These are phyloP conservation scores for Lactifluus volemus DNA, from an alignment of 768 basidiomycete species.

Conservation along the genomic window DNA sequence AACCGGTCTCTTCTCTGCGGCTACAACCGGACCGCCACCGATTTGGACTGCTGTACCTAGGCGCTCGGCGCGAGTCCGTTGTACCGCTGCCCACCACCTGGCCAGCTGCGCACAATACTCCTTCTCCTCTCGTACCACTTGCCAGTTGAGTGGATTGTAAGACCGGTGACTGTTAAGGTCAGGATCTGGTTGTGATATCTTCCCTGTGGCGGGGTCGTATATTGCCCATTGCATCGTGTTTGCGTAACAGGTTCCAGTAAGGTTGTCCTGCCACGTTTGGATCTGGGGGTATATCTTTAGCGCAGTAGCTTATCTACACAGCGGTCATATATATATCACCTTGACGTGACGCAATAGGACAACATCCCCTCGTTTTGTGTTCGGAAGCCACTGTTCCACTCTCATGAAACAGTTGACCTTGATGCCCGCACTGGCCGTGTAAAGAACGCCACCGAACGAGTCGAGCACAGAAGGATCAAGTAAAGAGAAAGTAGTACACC, in stretches of 20 bases:
- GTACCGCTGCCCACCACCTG: conserved; percentile 18
- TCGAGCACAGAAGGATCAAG: conserved; percentile 44
- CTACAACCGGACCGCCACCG: conserved; percentile 7
- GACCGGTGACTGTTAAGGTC: neutral
- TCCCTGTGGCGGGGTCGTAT: neutral
- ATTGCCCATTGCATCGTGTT: conserved; percentile 15
- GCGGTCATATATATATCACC: conserved; percentile 26
- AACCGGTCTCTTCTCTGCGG: neutral
- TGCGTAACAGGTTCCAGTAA: conserved; percentile 8
- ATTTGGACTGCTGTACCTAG: conserved; percentile 14
- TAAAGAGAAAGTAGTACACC: conserved; percentile 35
- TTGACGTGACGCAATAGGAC: conserved; percentile 43
- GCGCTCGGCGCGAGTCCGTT: conserved; percentile 7
- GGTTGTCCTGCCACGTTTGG: neutral
- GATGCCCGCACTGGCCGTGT: conserved; percentile 22
- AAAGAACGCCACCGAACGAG: conserved; percentile 22
- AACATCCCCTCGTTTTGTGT: conserved; percentile 39
- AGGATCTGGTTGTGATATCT: conserved; percentile 5
- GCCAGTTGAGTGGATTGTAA: neutral
- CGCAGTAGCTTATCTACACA: neutral
- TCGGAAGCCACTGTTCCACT: conserved; percentile 43
- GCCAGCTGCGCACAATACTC: conserved; percentile 11
- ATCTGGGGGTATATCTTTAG: conserved; percentile 8
- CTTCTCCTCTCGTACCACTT: neutral
- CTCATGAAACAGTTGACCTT: conserved; percentile 43